Conservation (phyloP, 225 moss, liverwort and hornwort genomes). For the Ulota crispa region DNA sequence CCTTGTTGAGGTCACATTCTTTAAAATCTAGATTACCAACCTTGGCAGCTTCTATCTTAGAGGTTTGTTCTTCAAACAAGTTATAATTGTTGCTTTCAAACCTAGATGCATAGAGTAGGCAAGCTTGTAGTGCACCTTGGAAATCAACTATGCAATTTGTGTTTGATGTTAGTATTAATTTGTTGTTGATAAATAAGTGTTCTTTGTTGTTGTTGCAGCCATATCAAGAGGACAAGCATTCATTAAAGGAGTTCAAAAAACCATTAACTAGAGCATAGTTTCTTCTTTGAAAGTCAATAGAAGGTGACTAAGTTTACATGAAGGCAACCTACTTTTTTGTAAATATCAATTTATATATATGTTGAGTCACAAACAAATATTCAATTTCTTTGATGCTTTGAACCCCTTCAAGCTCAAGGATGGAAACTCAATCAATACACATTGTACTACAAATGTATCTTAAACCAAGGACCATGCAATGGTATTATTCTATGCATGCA, state of each 20-base stretch:
- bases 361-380: neutral
- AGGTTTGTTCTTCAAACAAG: constrained; percentile 17
- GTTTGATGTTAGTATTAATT: neutral
- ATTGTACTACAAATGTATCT: neutral
- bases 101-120: neutral
- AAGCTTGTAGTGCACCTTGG: neutral
- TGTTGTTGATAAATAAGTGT: neutral
- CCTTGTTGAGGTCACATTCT: constrained; percentile 25
- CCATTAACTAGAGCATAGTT: neutral
- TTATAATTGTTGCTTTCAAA: neutral
- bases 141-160: neutral
- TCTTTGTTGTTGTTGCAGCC: constrained; percentile 22
- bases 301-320: neutral
- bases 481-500: neutral
- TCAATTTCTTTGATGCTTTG: neutral
- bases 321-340: neutral
- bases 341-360: neutral
- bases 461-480: too few species aligned
- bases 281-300: neutral
- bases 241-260: neutral
- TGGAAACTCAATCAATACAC: neutral
- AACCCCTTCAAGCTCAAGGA: neutral
- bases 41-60: neutral
- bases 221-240: neutral
- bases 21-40: constrained; percentile 18